Evolutionary conservation across 768 basidiomycete genomes (phyloP), one percentile per base, ranked within the genome.

Genomic region (Lepiota brunneoincarnata): DNA sequence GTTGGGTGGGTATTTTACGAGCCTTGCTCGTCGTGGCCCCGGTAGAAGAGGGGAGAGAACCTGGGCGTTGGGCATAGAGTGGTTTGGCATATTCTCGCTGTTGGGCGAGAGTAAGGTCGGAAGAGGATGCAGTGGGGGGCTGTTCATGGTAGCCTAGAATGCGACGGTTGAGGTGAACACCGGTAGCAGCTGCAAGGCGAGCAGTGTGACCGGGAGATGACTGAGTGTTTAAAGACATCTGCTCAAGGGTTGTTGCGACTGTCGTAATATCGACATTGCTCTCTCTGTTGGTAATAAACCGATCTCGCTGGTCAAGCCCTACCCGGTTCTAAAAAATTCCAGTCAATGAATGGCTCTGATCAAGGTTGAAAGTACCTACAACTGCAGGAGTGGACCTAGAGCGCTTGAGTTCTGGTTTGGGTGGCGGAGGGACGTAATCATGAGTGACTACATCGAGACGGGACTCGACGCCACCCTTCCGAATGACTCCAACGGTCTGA

Each of bases 71-170:
- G 4, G 85, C 82, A 59, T 89, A 91, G 9, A 91, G 78, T 1
- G 93, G 89, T 10, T 82, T 78, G 1, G 83, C 92, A 51, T 81
- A 85, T 64, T 87, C 87, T 46, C 89, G 87, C 61, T 89, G 93
- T 60, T 86, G 80, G 15, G 83, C 77, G 21, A 94, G 81, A 4
- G 85, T 83, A 1, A 79, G 81, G 60, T 93, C 89, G 2, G 89
- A 86, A 2, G 87, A 86, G 18, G 75, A 73, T 0, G 93, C 83
- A 0, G 84, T 66, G 1, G 93, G 89, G 0, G 94, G 93, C 14
- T 83, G 83, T 65, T 94, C 92, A 66, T 92, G 88, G 69, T 93
- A 97, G 4, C 89, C 86, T 6, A 97, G 80, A 47, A 97, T 87
- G 31, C 93, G 87, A 20, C 87, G 83, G 62, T 87, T 89, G 48